These are phyloP conservation scores for Colletotrichum limetticola DNA, from an alignment of 2,329 filamentous ascomycete genomes.

Conservation along the genomic window DNA sequence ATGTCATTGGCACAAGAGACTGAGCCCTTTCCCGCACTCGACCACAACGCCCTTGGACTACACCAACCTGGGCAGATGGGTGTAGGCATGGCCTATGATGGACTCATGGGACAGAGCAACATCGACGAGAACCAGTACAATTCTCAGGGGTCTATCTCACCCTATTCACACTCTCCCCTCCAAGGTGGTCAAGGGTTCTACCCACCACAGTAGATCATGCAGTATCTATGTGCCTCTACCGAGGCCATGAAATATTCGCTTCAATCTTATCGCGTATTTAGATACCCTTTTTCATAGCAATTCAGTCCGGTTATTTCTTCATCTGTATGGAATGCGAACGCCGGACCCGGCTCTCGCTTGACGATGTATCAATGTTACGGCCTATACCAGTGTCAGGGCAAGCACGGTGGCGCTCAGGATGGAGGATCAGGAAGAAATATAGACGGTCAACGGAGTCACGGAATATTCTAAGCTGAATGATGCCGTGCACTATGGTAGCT, in stretches of 20 bases:
- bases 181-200: slow-evolving; percentile 50
- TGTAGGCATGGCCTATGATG: slow-evolving; percentile 45
- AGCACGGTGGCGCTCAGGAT: not conserved
- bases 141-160: slow-evolving; percentile 54
- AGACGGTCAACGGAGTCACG: not conserved
- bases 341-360: not conserved
- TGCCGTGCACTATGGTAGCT: not conserved
- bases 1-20: slow-evolving; percentile 44
- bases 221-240: not conserved
- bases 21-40: slow-evolving; percentile 49
- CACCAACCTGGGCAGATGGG: slow-evolving; percentile 39
- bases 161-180: slow-evolving; percentile 54
- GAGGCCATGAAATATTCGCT: not conserved
- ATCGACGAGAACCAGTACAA: slow-evolving; percentile 48
- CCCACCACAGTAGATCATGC: slow-evolving; percentile 32
- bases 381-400: not conserved
- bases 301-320: not conserved
- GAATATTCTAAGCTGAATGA: not conserved
- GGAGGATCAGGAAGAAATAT: not conserved
- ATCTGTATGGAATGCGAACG: not conserved
- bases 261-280: slow-evolving; percentile 10
- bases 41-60: slow-evolving; percentile 49
- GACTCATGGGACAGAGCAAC: slow-evolving; percentile 43
- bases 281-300: slow-evolving; percentile 26
- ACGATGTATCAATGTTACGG: slow-evolving; percentile 5